A percentile compares a stretch with the other conserved stretches of the same genome.
These are phyloP conservation scores for Boeremia lycopersici DNA, from an alignment of 2,329 filamentous ascomycete species.

Conservation along the genomic window DNA sequence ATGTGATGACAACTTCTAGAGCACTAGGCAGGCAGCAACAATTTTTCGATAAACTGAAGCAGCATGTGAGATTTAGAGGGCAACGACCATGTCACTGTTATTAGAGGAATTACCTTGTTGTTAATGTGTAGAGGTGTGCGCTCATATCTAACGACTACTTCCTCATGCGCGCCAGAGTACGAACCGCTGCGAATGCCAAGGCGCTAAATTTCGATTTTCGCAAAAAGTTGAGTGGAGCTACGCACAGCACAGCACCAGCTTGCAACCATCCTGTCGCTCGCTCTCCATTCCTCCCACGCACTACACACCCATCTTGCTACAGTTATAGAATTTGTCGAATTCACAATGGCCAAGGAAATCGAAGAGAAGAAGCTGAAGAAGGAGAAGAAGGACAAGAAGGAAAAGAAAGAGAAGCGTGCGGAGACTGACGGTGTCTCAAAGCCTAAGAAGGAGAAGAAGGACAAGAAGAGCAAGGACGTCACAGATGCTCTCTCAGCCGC, in stretches of 20 bases:
- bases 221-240: conserved; percentile 24
- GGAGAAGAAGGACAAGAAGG: conserved; percentile 63
- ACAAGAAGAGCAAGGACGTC: conserved; percentile 70
- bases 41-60: too few relatives aligned
- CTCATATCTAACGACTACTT: too few relatives aligned
- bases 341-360: conserved; percentile 46
- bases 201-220: conserved; percentile 20
- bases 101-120: too few relatives aligned
- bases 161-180: too few relatives aligned
- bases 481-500: conserved; percentile 56
- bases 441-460: conserved; percentile 64
- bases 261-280: conserved; percentile 11
- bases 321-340: not conserved
- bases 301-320: not conserved
- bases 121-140: too few relatives aligned
- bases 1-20: too few relatives aligned
- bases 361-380: conserved; percentile 50
- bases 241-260: conserved; percentile 21
- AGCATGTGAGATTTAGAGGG: too few relatives aligned
- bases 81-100: too few relatives aligned
- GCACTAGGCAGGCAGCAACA: too few relatives aligned
- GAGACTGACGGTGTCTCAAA: conserved; percentile 48
- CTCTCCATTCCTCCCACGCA: conserved; percentile 1
- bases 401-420: conserved; percentile 71
- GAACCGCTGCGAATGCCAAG: not conserved